Conservation (phyloP, 2,329 filamentous ascomycete genomes). For the Ambrosiella beaveri region DNA sequence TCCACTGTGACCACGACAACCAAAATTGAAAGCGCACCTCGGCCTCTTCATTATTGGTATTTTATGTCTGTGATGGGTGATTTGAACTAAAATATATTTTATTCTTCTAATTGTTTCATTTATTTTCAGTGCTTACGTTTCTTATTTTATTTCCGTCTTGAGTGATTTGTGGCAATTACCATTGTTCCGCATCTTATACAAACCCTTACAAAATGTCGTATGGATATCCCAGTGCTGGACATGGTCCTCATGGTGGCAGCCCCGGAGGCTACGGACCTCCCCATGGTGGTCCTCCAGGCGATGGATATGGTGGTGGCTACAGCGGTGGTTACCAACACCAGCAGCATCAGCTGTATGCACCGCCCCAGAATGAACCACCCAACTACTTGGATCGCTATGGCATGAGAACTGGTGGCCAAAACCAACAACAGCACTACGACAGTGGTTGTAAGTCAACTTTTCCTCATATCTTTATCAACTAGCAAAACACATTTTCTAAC, state of each 20-base stretch:
- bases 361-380: constrained; percentile 14
- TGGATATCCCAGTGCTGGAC: constrained; percentile 13
- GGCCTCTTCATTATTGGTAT: neutral
- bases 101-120: neutral
- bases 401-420: constrained; percentile 8
- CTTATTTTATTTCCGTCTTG: neutral
- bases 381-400: constrained; percentile 14
- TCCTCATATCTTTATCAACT: neutral
- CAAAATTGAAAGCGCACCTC: neutral
- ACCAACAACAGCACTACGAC: neutral
- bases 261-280: constrained; percentile 12
- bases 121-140: neutral
- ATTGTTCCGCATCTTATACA: neutral
- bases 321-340: constrained; percentile 12
- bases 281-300: constrained; percentile 14
- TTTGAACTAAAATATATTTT: neutral
- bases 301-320: constrained; percentile 18
- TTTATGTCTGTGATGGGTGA: neutral
- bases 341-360: constrained; percentile 15
- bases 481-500: neutral
- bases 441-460: neutral
- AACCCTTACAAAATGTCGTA: constrained; percentile 2
- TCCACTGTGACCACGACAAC: neutral
- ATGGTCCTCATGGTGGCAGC: constrained; percentile 13
- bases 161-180: neutral